Evolutionary conservation across 2,329 filamentous ascomycete genomes (phyloP), one percentile per base, ranked within the genome.

Genomic region (Chalaropsis thielavioides): DNA sequence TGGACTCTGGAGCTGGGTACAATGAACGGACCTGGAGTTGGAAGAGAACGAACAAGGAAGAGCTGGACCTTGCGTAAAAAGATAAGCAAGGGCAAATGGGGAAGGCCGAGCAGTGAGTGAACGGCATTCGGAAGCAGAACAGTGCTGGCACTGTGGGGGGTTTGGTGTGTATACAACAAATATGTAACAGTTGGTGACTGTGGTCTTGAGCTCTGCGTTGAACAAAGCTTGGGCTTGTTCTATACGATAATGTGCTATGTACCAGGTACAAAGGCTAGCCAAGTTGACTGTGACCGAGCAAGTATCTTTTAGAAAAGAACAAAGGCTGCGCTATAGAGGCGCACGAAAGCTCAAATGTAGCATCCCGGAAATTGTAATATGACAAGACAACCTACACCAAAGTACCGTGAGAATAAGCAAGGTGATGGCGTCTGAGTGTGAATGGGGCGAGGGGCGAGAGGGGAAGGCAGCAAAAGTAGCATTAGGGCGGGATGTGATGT

Each of bases 61-160:
- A 58, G 27, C n/a, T 58, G 54, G 27, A 58, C 54, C 24, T 38
- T 58, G 54, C 54, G 54, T 35, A 31, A 15, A 13, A 58, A 27
- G 8, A 51, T 27, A 58, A 38, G 7, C 6, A 31, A 35, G 54
- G 27, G 13, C 27, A 22, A 35, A 17, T n/a, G 17, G n/a, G n/a
- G 10, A 58, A 38, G 54, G 15, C 54, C 15, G 10, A 38, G 54
- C 24, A 58, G 54, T 58, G 54, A 7, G 31, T 58, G 27, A 15
- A 38, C 54, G n/a, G 17, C n/a, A 17, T n/a, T 58, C 3, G 1
- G 24, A 17, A 38, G 15, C n/a, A 19, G 24, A 38, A 58, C 54
- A 38, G 27, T 58, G 54, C 38, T 58, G 54, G 13, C 54, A 58
- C 54, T 58, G 54, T 58, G 54, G 54, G 54, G 31, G 54, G 31